These are phyloP conservation scores for Arachis monticola DNA, from an alignment of 331 rosid species.

Conservation along the genomic window DNA sequence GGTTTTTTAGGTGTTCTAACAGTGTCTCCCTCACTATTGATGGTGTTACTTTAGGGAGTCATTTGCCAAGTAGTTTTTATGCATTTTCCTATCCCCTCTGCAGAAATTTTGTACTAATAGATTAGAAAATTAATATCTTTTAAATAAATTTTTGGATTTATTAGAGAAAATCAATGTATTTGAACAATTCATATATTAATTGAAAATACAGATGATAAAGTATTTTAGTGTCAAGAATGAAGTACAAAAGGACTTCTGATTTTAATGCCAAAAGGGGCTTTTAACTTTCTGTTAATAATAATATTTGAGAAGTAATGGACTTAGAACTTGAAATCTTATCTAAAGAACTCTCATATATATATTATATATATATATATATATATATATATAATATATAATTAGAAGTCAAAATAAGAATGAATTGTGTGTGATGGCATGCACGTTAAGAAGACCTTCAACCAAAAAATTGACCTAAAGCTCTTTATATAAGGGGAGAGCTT, in stretches of 20 bases:
- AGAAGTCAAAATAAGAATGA: too few species aligned
- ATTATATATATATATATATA: too few species aligned
- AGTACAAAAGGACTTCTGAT: not conserved
- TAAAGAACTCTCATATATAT: not conserved
- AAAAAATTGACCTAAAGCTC: slow-evolving; percentile 26
- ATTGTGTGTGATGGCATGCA: slow-evolving; percentile 37
- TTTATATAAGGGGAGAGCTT: not conserved
- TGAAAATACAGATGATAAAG: not conserved
- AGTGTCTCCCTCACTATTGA: too few species aligned
- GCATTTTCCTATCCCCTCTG: slow-evolving; percentile 29
- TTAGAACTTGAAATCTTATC: not conserved
- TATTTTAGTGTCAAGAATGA: not conserved
- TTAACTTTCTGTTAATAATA: slow-evolving; percentile 16
- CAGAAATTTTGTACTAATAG: slow-evolving; percentile 51
- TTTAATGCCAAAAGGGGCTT: not conserved
- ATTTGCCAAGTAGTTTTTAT: slow-evolving; percentile 34
- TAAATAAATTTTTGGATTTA: slow-evolving; percentile 26
- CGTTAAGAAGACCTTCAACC: slow-evolving; percentile 35
- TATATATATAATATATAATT: too few species aligned
- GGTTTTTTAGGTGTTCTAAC: too few species aligned
- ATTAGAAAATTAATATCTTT: slow-evolving; percentile 19
- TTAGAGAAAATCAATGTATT: not conserved
- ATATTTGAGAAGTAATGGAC: slow-evolving; percentile 21
- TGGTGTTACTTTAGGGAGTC: slow-evolving; percentile 32
- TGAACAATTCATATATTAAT: too few species aligned